A percentile compares a stretch with the other conserved stretches of the same genome.
These are phyloP conservation scores for Ploettnerulaceae sp. DNA, from an alignment of 2,329 filamentous ascomycete genomes.

Conservation along the genomic window DNA sequence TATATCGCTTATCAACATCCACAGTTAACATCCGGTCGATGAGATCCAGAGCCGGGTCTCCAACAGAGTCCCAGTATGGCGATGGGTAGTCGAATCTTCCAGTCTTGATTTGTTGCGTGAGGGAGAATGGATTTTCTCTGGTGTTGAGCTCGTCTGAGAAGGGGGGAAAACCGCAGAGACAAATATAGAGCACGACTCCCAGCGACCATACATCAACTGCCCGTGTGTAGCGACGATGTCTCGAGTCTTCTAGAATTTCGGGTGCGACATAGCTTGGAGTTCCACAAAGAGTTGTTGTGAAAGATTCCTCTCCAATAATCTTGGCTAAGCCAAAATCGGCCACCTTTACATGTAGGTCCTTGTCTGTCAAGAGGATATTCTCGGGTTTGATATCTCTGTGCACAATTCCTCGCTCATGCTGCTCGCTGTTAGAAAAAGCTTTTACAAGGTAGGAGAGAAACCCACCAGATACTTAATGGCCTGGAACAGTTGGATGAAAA, in stretches of 20 bases:
- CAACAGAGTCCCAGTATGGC: constrained; percentile 89
- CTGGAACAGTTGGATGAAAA: constrained; percentile 89
- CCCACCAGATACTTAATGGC: constrained; percentile 91
- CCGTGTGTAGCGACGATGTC: constrained; percentile 83
- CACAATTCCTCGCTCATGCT: constrained; percentile 97
- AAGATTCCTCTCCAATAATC: constrained; percentile 97
- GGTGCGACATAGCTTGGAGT: constrained; percentile 98
- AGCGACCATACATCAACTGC: constrained; percentile 96
- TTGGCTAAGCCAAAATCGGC: constrained; percentile 97
- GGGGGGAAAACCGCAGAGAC: constrained; percentile 91
- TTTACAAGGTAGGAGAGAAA: constrained; percentile 11
- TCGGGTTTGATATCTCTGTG: constrained; percentile 74
- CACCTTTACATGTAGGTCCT: constrained; percentile 80
- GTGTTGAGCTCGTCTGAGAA: constrained; percentile 92
- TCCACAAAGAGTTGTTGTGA: constrained; percentile 92
- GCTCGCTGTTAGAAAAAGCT: constrained; percentile 33
- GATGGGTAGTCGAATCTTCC: constrained; percentile 92
- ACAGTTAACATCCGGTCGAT: constrained; percentile 95
- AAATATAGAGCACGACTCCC: constrained; percentile 97
- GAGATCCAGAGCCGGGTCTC: constrained; percentile 81
- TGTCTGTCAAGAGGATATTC: constrained; percentile 75
- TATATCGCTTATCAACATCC: constrained; percentile 76
- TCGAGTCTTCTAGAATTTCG: constrained; percentile 81
- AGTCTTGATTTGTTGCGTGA: constrained; percentile 85
- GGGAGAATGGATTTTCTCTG: constrained; percentile 73